phyloP scores from a whole-genome alignment of 352 stramenopile genomes.

The Pythium inflatum region DNA sequence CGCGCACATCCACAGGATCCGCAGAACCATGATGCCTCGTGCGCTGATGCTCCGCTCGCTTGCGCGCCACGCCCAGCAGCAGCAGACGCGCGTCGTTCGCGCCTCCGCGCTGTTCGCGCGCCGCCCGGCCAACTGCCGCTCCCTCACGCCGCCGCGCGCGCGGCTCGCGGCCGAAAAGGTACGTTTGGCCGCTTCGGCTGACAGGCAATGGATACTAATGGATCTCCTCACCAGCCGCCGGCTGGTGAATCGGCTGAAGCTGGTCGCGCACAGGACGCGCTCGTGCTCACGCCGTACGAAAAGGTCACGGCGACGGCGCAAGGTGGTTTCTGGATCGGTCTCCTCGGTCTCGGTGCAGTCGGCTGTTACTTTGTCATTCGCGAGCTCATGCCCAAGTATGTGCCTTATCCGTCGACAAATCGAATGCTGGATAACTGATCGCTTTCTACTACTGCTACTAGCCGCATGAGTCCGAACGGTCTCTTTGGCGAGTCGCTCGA shows the following conservation, averaged over 20 bases:
- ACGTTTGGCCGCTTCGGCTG: too few species aligned
- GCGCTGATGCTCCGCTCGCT: constrained; percentile 22
- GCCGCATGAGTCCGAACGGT: constrained; percentile 85
- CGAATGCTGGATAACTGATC: neutral
- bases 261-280: constrained; percentile 51
- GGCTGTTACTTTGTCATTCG: constrained; percentile 94
- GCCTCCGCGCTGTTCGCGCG: constrained; percentile 1
- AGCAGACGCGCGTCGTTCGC: constrained; percentile 6
- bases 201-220: too few species aligned
- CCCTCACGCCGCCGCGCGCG: constrained; percentile 53
- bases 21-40: constrained; percentile 14
- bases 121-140: constrained; percentile 27
- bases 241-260: constrained; percentile 48
- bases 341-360: constrained; percentile 79
- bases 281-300: constrained; percentile 93
- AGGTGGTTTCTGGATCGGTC: constrained; percentile 87
- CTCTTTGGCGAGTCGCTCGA: constrained; percentile 81
- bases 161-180: constrained; percentile 68
- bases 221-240: constrained; percentile 11
- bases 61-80: constrained; percentile 20
- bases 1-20: neutral
- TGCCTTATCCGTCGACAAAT: constrained; percentile 7
- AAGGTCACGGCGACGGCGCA: constrained; percentile 92
- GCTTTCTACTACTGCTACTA: constrained; percentile 25
- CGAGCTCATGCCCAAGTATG: constrained; percentile 90